These are phyloP conservation scores for Serendipita indica DNA, from an alignment of 768 basidiomycete genomes.

Conservation along the genomic window DNA sequence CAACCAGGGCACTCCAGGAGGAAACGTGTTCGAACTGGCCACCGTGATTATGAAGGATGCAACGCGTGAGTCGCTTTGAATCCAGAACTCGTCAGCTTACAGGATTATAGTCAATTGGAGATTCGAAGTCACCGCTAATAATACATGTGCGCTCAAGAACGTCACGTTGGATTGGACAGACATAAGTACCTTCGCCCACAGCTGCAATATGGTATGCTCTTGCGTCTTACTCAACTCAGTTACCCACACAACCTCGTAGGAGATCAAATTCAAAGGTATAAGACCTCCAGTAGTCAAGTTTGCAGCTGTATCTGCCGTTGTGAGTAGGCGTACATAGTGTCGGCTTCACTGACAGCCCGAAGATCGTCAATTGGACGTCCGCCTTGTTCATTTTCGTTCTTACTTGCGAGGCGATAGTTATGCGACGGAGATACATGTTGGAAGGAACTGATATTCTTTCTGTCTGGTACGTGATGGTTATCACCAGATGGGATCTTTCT, in stretches of 20 bases:
- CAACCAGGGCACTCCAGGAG: too few relatives aligned
- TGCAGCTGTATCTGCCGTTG: neutral
- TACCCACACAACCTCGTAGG: neutral
- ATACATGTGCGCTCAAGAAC: neutral
- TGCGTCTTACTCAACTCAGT: neutral
- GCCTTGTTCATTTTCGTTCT: slow-evolving; percentile 1
- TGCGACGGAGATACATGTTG: neutral
- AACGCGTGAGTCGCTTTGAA: too few relatives aligned
- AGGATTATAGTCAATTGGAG: neutral
- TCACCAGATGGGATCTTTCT: too few relatives aligned
- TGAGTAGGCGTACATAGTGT: too few relatives aligned
- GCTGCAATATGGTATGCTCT: neutral
- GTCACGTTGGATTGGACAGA: neutral
- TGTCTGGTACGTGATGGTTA: too few relatives aligned
- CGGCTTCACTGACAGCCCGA: neutral
- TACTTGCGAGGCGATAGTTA: neutral
- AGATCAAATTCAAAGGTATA: neutral
- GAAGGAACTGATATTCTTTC: neutral
- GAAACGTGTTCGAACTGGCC: neutral
- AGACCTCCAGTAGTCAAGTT: neutral
- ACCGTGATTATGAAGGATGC: neutral
- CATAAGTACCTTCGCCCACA: neutral
- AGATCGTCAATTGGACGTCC: slow-evolving; percentile 1
- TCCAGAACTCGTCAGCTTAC: neutral
- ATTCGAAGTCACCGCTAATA: neutral